phyloP scores from a whole-genome alignment of 768 basidiomycete species.

The Lactarius psammicola region DNA sequence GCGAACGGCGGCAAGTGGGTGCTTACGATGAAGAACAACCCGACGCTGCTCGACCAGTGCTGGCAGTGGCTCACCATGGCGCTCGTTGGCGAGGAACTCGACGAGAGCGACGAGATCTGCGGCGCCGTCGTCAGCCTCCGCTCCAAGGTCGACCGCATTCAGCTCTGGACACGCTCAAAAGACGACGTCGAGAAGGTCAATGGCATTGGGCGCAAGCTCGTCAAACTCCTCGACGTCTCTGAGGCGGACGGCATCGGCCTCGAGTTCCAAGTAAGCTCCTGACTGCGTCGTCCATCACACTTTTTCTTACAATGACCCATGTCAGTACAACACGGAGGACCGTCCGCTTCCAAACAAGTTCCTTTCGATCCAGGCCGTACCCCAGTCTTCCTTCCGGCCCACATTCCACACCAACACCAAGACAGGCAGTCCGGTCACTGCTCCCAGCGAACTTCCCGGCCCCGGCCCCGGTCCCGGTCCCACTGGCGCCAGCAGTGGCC shows the following conservation, averaged over 20 bases:
- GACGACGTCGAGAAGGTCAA: constrained; percentile 86
- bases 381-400: constrained; percentile 62
- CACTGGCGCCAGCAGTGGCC: constrained; percentile 28
- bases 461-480: constrained; percentile 30
- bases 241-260: constrained; percentile 83
- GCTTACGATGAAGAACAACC: constrained; percentile 85
- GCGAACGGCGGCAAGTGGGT: constrained; percentile 95
- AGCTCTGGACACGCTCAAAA: constrained; percentile 85
- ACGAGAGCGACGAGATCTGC: constrained; percentile 75
- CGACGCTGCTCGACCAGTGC: constrained; percentile 74
- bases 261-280: constrained; percentile 78
- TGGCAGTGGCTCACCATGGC: constrained; percentile 93
- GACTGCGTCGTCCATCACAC: no score
- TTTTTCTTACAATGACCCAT: background rate
- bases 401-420: constrained; percentile 64
- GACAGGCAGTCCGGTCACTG: constrained; percentile 34
- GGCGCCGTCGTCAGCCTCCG: constrained; percentile 85
- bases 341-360: constrained; percentile 80
- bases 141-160: constrained; percentile 85
- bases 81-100: constrained; percentile 72
- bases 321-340: constrained; percentile 84
- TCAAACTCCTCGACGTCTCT: constrained; percentile 79
- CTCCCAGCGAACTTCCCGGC: constrained; percentile 33
- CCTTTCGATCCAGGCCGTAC: constrained; percentile 71
- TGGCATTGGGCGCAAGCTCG: constrained; percentile 76